Conservation (phyloP, 257 asterid genomes). For the Ligustrum vulgare region DNA sequence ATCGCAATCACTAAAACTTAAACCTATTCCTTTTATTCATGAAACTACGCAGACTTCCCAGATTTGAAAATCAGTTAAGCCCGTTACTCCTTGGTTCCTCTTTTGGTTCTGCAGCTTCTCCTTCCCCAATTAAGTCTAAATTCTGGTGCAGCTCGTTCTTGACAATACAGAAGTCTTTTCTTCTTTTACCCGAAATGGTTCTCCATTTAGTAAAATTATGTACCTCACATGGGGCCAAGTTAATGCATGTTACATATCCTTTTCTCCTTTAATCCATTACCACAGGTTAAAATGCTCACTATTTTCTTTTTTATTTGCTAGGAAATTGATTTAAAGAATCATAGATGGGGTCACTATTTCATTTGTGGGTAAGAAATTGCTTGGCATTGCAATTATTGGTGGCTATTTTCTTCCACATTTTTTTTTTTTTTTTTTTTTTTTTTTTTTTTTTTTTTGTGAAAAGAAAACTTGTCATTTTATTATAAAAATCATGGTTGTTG, state of each 20-base stretch:
- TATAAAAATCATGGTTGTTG: not conserved
- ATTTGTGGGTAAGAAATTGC: constrained; percentile 71
- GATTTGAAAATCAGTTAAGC: too few species aligned
- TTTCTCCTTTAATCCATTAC: not conserved
- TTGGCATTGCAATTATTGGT: not conserved
- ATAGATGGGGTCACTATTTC: constrained; percentile 91
- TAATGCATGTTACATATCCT: not conserved
- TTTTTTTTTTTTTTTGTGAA: too few species aligned
- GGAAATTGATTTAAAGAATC: constrained; percentile 89
- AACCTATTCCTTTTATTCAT: too few species aligned
- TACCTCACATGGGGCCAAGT: not conserved
- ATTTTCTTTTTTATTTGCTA: constrained; percentile 29
- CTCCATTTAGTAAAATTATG: not conserved
- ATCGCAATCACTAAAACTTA: too few species aligned
- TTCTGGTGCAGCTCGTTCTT: too few species aligned
- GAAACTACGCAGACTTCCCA: too few species aligned
- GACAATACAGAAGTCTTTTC: not conserved
- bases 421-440: too few species aligned
- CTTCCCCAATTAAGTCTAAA: too few species aligned
- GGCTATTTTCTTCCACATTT: not conserved
- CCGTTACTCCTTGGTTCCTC: too few species aligned
- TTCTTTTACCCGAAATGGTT: not conserved
- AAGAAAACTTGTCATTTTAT: too few species aligned
- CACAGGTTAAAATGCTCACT: not conserved
- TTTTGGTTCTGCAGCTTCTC: too few species aligned